Evolutionary conservation across 768 basidiomycete genomes (phyloP), one percentile per base, ranked within the genome.

Genomic region (Leccinum fibrillosum): DNA sequence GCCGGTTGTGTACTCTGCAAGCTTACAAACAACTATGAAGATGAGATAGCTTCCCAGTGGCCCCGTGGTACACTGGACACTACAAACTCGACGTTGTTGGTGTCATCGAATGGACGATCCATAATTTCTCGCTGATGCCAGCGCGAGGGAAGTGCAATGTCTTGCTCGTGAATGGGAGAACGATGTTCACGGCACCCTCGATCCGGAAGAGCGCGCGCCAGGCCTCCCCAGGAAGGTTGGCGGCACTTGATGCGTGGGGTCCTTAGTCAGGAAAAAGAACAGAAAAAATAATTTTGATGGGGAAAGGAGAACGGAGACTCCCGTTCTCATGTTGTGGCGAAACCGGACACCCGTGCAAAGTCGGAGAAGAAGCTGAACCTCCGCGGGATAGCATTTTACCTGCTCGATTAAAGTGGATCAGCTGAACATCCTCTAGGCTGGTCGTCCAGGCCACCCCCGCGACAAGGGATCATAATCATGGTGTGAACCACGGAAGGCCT

Each of bases 141-240:
- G 1, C 48, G n/a, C 37, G 56, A 49, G 59, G 50, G 12, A 21
- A 53, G 47, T 21, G 69, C 62, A 26, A 26, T 26, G 26, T 8
- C 58, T 75, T 77, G 42, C 53, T 64, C 1, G 77, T 76, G 26
- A 74, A 73, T 0, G 81, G 75, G 15, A 75, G 68, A 19, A 81
- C 63, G 45, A 79, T 60, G 53, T 82, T 82, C 2, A 77, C 72
- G 2, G 67, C 52, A 0, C 62, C 65, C 37, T 79, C 74, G 7
- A 73, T 53, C 5, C 55, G 56, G 2, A 28, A 44, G 9, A 81
- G 56, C 1, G 64, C 62, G 2, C 55, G 57, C 73, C 74, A 75
- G 2, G 76, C 73, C 1, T 62, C 44, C 5, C 54, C 11, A 1
- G 62, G 37, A 8, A 81, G 44, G 10, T 62, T 55, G 0, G 55